Evolutionary conservation across 2,329 filamentous ascomycete genomes (phyloP), one percentile per base, ranked within the genome.

Genomic region (Emmonsia crescens): DNA sequence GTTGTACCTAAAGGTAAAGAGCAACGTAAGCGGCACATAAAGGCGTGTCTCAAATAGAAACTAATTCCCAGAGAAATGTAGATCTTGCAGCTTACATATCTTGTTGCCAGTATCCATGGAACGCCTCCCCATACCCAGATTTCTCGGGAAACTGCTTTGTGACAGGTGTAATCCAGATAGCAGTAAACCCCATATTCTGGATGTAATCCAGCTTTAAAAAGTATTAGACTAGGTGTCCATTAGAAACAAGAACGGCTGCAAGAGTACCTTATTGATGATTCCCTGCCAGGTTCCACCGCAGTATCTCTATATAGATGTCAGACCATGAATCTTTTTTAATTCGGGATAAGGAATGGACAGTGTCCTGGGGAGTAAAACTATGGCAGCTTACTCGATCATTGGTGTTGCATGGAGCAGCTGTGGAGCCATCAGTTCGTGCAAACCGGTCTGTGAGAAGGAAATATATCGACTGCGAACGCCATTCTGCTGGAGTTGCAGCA

Each of bases 241-340:
- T 27, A 27, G 14, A 42, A 27, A 36, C 36, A 21, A 16, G 1
- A 42, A 10, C 16, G 10, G 10, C 14, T 40, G n/a, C 12, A 16
- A 19, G 10, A 8, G 24, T 40, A 42, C 33, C 24, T 42, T 74
- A 42, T 76, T 72, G 61, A 78, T 77, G 3, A 79, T 76, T 9
- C 79, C 79, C 63, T 74, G 72, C 75, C 78, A 82, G 27, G 79
- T 80, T 9, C 80, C 80, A 58, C 80, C 80, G 64, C 81, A 83
- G 64, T 81, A 81, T 5, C 72, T 56, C 5, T 71, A 68, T 33
- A 64, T 67, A 6, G 67, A 5, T 68, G 61, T 57, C 72, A 70
- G 65, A 29, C n/a, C 33, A 9, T 3, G 14, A 31, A 54, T n/a
- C 12, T 19, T 29, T n/a, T 5, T 16, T 46, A 5, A 54, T n/a